These are phyloP conservation scores for Ustilago xerochloae DNA, from an alignment of 1,284 basidiomycete genomes.

Conservation along the genomic window DNA sequence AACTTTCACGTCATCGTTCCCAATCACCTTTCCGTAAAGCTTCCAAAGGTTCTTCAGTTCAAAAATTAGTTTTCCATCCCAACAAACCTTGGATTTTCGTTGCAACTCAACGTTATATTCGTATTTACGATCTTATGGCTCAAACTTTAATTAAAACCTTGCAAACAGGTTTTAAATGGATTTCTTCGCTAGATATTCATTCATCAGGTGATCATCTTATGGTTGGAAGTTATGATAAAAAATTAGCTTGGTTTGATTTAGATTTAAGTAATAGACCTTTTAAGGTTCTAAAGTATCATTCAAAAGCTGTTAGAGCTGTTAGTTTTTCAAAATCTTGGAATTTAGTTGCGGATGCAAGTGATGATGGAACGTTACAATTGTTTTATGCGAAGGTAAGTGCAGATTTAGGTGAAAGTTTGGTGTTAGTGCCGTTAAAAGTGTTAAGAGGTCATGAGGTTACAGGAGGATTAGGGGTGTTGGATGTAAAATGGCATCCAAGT, in stretches of 20 bases:
- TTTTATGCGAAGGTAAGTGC: constrained; percentile 92
- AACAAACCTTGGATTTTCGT: constrained; percentile 95
- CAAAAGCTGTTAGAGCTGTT: constrained; percentile 88
- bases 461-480: constrained; percentile 89
- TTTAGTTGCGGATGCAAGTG: constrained; percentile 92
- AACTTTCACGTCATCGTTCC: constrained; percentile 89
- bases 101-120: constrained; percentile 96
- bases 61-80: constrained; percentile 94
- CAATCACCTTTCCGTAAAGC: constrained; percentile 94
- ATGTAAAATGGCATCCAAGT: constrained; percentile 86
- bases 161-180: constrained; percentile 93
- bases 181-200: constrained; percentile 95
- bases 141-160: constrained; percentile 93
- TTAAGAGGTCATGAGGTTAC: constrained; percentile 85
- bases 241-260: constrained; percentile 98
- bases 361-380: constrained; percentile 95
- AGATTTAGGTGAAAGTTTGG: constrained; percentile 85
- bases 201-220: constrained; percentile 87
- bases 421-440: constrained; percentile 97
- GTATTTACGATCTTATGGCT: constrained; percentile 92
- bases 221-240: constrained; percentile 95
- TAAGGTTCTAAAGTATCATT: constrained; percentile 95
- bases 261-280: constrained; percentile 95
- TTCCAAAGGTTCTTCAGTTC: constrained; percentile 84
- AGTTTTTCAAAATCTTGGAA: constrained; percentile 86